Evolutionary conservation across 352 stramenopile species (phyloP), one percentile per base, ranked within the genome.

Genomic region (Pythium insidiosum): DNA sequence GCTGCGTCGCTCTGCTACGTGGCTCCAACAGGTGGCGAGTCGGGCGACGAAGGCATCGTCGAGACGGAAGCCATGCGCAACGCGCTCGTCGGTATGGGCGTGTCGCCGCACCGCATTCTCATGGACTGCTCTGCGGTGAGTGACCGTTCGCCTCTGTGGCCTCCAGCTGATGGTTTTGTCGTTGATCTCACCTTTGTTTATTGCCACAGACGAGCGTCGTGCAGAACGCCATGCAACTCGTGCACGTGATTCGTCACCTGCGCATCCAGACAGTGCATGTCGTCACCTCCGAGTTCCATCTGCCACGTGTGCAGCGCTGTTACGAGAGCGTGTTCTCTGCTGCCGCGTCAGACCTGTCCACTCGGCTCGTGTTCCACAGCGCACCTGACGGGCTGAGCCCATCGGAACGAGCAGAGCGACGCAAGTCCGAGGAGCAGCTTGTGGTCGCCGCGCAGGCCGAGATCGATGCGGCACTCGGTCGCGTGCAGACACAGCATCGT

Each of bases 41-140:
- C 48, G 5, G 56, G 41, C 28, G 43, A 61, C 21, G 63, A 80
- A 21, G 59, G 61, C 34, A 58, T 77, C 5, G 47, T 61, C 6
- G 68, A 84, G 52, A 66, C 45, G 6, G 73, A 84, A 23, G 52
- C 63, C 13, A 74, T 75, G 20, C 63, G 73, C 29, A 74, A 78
- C 9, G 68, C 63, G 20, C 61, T 84, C 10, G 55, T 76, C 15
- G 56, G 61, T 15, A 48, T 53, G n/a, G 70, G 73, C 30, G 66
- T 86, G 35, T 81, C 73, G 4, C 68, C 68, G 11, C 71, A 86
- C 41, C 70, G 84, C 43, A 77, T 84, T 39, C 43, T 82, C 58
- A 84, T 84, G 70, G 65, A 80, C 54, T 86, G 73, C 68, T 73
- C 65, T 0, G 60, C 63, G 22, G 69, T 85, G 52, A 56, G 61